phyloP scores from a whole-genome alignment of 108 stramenopile species.

The Conticribra weissflogii region DNA sequence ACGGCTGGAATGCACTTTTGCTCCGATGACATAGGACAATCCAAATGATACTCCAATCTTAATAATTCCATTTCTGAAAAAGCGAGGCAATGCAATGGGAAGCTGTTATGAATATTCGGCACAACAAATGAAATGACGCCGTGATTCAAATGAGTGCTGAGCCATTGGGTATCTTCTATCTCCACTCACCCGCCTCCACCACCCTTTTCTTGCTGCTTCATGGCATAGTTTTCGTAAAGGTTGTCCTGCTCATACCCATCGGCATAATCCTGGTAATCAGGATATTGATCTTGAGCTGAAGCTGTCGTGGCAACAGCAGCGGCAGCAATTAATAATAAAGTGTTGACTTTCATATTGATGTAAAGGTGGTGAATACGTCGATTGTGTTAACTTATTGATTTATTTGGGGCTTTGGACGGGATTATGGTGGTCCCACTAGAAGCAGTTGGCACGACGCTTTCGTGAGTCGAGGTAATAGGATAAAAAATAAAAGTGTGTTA shows the following conservation, averaged over 20 bases:
- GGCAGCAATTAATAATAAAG: constrained; percentile 28
- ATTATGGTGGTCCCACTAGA: no score
- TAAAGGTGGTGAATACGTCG: neutral
- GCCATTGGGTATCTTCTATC: no score
- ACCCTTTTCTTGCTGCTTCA: constrained; percentile 74
- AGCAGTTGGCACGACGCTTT: no score
- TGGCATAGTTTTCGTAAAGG: constrained; percentile 83
- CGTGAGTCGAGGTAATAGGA: no score
- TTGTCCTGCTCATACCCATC: constrained; percentile 71
- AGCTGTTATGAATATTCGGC: no score
- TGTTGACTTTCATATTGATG: constrained; percentile 25
- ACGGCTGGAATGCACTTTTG: constrained; percentile 70
- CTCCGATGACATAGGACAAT: constrained; percentile 69
- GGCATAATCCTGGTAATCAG: constrained; percentile 49
- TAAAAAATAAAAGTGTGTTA: no score
- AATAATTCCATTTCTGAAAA: constrained; percentile 48
- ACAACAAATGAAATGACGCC: neutral
- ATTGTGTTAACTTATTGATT: no score
- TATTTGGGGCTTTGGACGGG: no score
- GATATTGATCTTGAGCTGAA: constrained; percentile 45
- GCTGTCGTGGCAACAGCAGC: constrained; percentile 22
- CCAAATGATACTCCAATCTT: constrained; percentile 59
- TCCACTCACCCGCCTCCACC: constrained; percentile 57
- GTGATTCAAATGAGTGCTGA: neutral
- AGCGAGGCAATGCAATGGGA: neutral